These are phyloP conservation scores for Iberis amara DNA, from an alignment of 441 rosid genomes.

Conservation along the genomic window DNA sequence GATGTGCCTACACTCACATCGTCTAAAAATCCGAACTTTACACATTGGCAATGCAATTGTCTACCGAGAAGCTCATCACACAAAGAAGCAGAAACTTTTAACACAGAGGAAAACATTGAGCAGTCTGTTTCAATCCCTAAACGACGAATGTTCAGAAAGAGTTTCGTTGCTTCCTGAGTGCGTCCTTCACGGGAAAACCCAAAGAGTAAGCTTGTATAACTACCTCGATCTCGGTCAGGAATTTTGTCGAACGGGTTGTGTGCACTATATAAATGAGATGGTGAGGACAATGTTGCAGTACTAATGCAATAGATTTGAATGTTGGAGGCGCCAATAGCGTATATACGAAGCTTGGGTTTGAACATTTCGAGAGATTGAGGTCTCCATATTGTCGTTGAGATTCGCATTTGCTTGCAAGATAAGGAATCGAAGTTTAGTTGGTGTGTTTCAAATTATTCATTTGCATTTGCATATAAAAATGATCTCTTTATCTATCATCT, in stretches of 20 bases:
- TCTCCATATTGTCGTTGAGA: conserved; percentile 7
- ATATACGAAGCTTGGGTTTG: conserved; percentile 1
- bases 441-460: conserved; percentile 1
- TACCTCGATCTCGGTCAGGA: conserved; percentile 31
- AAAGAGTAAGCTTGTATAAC: conserved; percentile 42
- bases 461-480: neutral
- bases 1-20: conserved; percentile 72
- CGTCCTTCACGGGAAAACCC: conserved; percentile 43
- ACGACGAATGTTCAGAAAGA: conserved; percentile 46
- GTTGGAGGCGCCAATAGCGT: neutral
- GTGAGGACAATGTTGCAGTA: neutral
- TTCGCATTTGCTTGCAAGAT: conserved; percentile 20
- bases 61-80: conserved; percentile 44
- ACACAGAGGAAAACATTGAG: conserved; percentile 53
- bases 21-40: conserved; percentile 54
- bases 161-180: conserved; percentile 43
- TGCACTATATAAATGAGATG: conserved; percentile 19
- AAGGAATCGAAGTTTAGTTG: neutral
- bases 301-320: neutral
- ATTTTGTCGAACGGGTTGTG: conserved; percentile 48
- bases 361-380: neutral
- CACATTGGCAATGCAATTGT: conserved; percentile 55
- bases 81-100: conserved; percentile 57
- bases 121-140: conserved; percentile 47
- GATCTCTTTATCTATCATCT: too few relatives aligned